Base-by-base conservation (phyloP, 2,329 filamentous ascomycete species). In the Herpotrichia juniperi region DNA sequence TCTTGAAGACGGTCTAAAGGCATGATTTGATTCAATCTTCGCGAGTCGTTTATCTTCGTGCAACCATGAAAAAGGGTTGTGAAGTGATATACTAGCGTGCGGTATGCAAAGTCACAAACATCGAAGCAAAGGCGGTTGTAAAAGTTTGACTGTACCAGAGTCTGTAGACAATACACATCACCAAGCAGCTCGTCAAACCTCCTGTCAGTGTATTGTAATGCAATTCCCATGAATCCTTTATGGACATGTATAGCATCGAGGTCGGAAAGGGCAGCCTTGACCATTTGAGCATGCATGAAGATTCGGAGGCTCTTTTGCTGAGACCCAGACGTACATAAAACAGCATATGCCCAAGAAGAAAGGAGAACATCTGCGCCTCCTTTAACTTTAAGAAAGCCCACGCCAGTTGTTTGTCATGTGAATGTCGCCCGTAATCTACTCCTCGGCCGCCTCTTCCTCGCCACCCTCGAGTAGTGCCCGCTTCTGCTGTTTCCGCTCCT, bases 401-500 rank as follows among this genome's bases (percentile, higher is more conserved):
- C 72, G 69, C 72, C 72, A 66, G 64, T 64, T 68, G 6, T 19
- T 37, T 37, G 61, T 73, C 71, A 69, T 71, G n/a, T n/a, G n/a
- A n/a, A n/a, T n/a, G 68, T 60, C 65, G 64, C 58, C 64, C 61
- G 46, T 59, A 67, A 73, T 72, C 66, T 77, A 71, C 68, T 79
- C 68, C 63, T 77, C 72, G 9, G 37, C 68, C 16, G 7, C 19
- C 26, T 43, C 24, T 16, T 81, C 80, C 54, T 79, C 85, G 74
- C 92, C 91, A 77, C 83, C 91, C 74, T 89, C 77, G 79, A 96
- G 79, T 76, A 91, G 92, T 76, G 86, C 88, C 79, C 92, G 87
- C 93, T 99, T 99, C 79, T 89, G 88, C 77, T 83, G 80, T 78
- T 89, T 86, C 81, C 96, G 90, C 86, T 96, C 91, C 81, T 88